These are phyloP conservation scores for Cryptococcus amylolentus DNA, from an alignment of 1,284 basidiomycete genomes.

Conservation along the genomic window DNA sequence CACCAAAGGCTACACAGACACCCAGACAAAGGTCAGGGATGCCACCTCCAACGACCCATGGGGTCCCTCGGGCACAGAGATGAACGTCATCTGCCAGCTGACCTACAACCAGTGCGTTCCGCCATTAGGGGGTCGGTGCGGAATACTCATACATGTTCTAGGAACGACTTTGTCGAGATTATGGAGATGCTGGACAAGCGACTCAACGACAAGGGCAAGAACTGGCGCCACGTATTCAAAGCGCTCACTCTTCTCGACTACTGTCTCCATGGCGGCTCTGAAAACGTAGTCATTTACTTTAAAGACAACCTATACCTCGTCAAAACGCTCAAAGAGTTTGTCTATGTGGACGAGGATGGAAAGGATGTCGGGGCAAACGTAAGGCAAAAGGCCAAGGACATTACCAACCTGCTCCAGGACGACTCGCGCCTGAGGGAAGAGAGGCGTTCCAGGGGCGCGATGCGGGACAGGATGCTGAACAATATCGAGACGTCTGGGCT, in stretches of 20 bases:
- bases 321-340: constrained; percentile 99
- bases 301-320: constrained; percentile 95
- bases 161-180: constrained; percentile 97
- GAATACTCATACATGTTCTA: constrained; percentile 39
- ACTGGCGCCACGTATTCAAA: constrained; percentile 99
- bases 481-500: constrained; percentile 52
- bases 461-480: constrained; percentile 90
- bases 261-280: constrained; percentile 90
- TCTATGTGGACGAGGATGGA: constrained; percentile 89
- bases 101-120: constrained; percentile 89
- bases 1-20: constrained; percentile 88
- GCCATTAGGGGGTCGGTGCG: not conserved
- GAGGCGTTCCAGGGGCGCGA: constrained; percentile 72
- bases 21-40: constrained; percentile 83
- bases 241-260: constrained; percentile 96
- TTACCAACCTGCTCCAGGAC: constrained; percentile 92
- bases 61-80: constrained; percentile 96
- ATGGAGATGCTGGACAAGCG: constrained; percentile 99
- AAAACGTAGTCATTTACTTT: constrained; percentile 99
- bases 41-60: constrained; percentile 99
- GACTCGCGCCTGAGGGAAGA: constrained; percentile 81
- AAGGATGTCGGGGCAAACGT: constrained; percentile 99
- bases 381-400: constrained; percentile 98
- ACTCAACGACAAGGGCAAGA: constrained; percentile 99
- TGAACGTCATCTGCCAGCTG: constrained; percentile 98